These are phyloP conservation scores for Cercophora newfieldiana DNA, from an alignment of 495 filamentous ascomycete genomes.

Conservation along the genomic window DNA sequence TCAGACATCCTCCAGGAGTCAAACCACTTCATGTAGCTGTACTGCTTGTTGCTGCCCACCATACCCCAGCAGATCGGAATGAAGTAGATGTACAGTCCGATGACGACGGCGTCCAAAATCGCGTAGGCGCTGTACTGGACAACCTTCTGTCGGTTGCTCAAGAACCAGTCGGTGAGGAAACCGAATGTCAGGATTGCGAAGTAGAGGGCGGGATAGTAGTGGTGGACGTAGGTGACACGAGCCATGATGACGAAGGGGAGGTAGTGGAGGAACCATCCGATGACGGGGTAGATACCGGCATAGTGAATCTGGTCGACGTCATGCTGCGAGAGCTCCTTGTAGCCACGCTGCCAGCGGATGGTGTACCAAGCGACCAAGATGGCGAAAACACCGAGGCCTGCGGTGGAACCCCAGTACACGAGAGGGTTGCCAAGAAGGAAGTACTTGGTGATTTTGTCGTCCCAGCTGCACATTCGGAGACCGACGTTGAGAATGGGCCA, in stretches of 20 bases:
- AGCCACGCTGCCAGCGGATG: constrained; percentile 94
- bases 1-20: constrained; percentile 65
- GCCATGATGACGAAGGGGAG: constrained; percentile 96
- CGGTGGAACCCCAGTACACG: constrained; percentile 93
- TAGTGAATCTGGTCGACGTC: constrained; percentile 95
- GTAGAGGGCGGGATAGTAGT: constrained; percentile 99
- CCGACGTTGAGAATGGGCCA: constrained; percentile 96
- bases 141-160: constrained; percentile 59
- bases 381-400: constrained; percentile 69
- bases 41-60: constrained; percentile 79
- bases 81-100: constrained; percentile 84
- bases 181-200: constrained; percentile 90
- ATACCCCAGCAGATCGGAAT: constrained; percentile 97
- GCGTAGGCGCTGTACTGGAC: constrained; percentile 65
- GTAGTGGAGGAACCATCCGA: constrained; percentile 96
- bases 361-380: constrained; percentile 79
- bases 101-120: constrained; percentile 67
- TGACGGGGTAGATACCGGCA: constrained; percentile 82
- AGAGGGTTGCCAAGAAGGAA: constrained; percentile 96
- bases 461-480: constrained; percentile 97
- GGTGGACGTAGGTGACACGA: constrained; percentile 97
- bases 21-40: constrained; percentile 92
- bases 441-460: constrained; percentile 93
- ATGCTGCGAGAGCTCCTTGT: constrained; percentile 71
- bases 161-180: constrained; percentile 84